Evolutionary conservation across 2,329 filamentous ascomycete genomes (phyloP).

Genomic region (Diaporthe sp.): DNA sequence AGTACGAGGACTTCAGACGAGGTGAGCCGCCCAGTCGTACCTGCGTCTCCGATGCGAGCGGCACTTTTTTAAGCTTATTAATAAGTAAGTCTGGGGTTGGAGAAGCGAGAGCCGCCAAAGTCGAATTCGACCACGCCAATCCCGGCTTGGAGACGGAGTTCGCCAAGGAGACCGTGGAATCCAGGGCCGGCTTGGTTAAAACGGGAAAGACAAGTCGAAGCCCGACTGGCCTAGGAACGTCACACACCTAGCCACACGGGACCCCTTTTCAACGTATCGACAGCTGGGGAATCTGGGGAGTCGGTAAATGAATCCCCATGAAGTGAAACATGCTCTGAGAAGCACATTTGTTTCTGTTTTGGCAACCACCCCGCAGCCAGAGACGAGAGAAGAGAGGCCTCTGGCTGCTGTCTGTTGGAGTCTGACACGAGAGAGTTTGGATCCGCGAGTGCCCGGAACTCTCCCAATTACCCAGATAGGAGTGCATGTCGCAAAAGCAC

Average conservation of each 20-base stretch:
- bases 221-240: conserved; percentile 2
- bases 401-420: background rate
- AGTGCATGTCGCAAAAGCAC: background rate
- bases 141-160: conserved; percentile 2
- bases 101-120: background rate
- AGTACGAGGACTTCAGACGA: conserved; percentile 24
- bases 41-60: conserved; percentile 19
- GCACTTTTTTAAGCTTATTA: background rate
- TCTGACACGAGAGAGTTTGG: background rate
- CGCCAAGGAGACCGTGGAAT: conserved; percentile 11
- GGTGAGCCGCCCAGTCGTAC: conserved; percentile 28
- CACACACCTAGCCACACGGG: background rate
- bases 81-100: background rate
- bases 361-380: background rate
- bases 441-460: background rate
- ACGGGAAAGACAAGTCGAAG: conserved; percentile 15
- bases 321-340: conserved; percentile 7
- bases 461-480: background rate
- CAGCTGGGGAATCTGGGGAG: background rate
- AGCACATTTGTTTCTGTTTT: background rate
- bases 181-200: conserved; percentile 1
- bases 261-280: background rate
- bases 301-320: background rate
- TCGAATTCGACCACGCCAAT: background rate
- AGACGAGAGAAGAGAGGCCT: background rate